Evolutionary conservation across 129 eudicot species (phyloP), one percentile per base, ranked within the genome.

Genomic region (Centaurea solstitialis): DNA sequence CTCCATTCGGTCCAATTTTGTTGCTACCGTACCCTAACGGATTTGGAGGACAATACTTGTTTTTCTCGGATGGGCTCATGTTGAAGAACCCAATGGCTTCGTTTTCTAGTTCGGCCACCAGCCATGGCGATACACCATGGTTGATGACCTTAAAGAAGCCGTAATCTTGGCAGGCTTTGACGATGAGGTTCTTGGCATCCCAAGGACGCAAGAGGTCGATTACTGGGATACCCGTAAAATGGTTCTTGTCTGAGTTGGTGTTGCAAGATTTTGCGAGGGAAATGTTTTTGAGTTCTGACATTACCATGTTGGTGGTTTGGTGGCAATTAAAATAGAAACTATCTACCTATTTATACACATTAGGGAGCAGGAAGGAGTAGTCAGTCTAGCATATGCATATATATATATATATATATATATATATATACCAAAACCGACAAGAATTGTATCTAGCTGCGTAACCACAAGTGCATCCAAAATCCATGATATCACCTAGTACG

Each of bases 81-180:
- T 83, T 78, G 72, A 90, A 90, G 81, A 90, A 90, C 1, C 59
- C 77, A 23, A 86, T 17, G 71, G 92, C 88, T 30, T 90, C 84
- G 11, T 76, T 73, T 70, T 90, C 94, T 9, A 90, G 70, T 68
- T 76, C 53, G 6, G 84, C 9, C 64, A 82, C 50, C 3, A 82
- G 68, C 70, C 76, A 86, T 72, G 64, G 77, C 4, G 91, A 61
- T 8, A 90, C 90, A 7, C 90, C 84, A 72, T 90, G 94, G 76
- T 88, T 90, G 67, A 81, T 41, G 35, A 85, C 88, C 78, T 87
- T 90, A 76, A 90, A 90, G 84, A 90, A 88, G 0, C 95, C 95
- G 30, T 83, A 88, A 62, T 87, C 88, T 76, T 81, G 81, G 74
- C 94, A 90, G 21, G 94, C 92, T 6, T 86, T 83, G 17, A 90